Percentiles rank a stretch among this genome's conserved stretches.
These are phyloP conservation scores for Hypocrella siamensis DNA, from an alignment of 2,329 filamentous ascomycete species.

Conservation along the genomic window DNA sequence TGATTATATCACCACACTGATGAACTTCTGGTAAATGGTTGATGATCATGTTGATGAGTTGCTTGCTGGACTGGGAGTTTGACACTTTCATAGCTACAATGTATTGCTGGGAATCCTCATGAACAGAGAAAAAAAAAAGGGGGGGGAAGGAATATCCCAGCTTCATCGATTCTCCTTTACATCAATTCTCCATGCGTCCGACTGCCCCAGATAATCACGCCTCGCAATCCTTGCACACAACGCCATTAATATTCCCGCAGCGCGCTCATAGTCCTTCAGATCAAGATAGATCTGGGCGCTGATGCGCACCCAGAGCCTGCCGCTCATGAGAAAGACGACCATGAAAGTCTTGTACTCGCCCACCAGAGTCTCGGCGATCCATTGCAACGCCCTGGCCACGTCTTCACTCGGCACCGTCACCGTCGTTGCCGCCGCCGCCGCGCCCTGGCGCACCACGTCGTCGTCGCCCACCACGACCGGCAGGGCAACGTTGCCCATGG, in stretches of 20 bases:
- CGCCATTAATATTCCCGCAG: slow-evolving; percentile 39
- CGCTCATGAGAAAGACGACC: slow-evolving; percentile 43
- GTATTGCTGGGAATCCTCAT: no score
- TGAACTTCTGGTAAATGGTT: no score
- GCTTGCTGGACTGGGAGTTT: no score
- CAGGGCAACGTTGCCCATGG: slow-evolving; percentile 57
- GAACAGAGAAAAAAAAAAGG: slow-evolving; percentile 2
- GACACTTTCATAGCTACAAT: no score
- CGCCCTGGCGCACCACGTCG: slow-evolving; percentile 7
- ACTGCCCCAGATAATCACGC: slow-evolving; percentile 14
- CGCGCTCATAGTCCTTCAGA: slow-evolving; percentile 59
- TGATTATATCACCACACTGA: no score
- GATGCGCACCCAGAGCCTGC: slow-evolving; percentile 53
- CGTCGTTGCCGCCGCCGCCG: neutral
- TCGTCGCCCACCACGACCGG: slow-evolving; percentile 34
- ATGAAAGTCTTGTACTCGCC: slow-evolving; percentile 57
- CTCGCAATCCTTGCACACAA: slow-evolving; percentile 24
- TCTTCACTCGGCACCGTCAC: slow-evolving; percentile 16
- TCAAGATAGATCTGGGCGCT: slow-evolving; percentile 81
- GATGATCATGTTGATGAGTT: no score
- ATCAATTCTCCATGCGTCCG: neutral
- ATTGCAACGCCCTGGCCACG: slow-evolving; percentile 29
- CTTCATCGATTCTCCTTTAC: no score
- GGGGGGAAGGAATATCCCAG: neutral
- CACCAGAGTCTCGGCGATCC: slow-evolving; percentile 39